These are phyloP conservation scores for Fusarium sp. DNA, from an alignment of 2,329 filamentous ascomycete species.

Conservation along the genomic window DNA sequence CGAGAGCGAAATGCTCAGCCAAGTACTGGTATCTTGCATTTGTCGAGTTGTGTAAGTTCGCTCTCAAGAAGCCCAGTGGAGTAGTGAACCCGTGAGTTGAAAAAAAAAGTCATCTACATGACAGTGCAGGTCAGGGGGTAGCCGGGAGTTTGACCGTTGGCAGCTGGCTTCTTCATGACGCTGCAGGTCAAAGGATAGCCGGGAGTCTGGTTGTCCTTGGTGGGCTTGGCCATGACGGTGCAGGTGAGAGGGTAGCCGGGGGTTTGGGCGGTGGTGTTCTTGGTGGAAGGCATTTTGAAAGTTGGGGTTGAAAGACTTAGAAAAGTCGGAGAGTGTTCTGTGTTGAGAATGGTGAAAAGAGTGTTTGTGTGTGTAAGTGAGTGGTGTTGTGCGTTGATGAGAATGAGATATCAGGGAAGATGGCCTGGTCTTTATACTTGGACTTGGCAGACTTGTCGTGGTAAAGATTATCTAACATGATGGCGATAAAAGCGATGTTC, in stretches of 20 bases:
- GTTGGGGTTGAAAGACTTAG: slow-evolving; percentile 41
- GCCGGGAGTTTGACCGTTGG: slow-evolving; percentile 29
- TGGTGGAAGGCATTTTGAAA: slow-evolving; percentile 49
- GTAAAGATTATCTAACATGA: neutral
- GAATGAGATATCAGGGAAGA: neutral
- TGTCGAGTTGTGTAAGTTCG: neutral
- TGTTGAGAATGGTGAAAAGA: slow-evolving; percentile 43
- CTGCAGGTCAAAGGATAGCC: slow-evolving; percentile 44
- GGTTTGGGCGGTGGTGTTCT: slow-evolving; percentile 41
- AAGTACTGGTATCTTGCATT: neutral
- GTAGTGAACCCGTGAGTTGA: neutral
- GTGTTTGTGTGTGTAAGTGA: slow-evolving; percentile 29
- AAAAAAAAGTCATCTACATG: slow-evolving; percentile 47
- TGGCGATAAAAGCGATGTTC: slow-evolving; percentile 13
- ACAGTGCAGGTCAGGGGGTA: slow-evolving; percentile 47
- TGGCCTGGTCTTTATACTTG: slow-evolving; percentile 36
- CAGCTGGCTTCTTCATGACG: slow-evolving; percentile 46
- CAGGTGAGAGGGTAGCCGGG: slow-evolving; percentile 45
- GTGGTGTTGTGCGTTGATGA: slow-evolving; percentile 25
- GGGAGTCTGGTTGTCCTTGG: slow-evolving; percentile 28
- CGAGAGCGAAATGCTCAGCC: slow-evolving; percentile 17
- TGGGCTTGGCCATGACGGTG: slow-evolving; percentile 46
- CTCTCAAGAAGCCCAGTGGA: neutral
- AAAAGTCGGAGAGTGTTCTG: slow-evolving; percentile 38
- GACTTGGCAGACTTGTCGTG: neutral